Percentiles rank a stretch among this genome's conserved stretches.
phyloP scores from a whole-genome alignment of 176 grass and related monocot species.

The Triticum monococcum region DNA sequence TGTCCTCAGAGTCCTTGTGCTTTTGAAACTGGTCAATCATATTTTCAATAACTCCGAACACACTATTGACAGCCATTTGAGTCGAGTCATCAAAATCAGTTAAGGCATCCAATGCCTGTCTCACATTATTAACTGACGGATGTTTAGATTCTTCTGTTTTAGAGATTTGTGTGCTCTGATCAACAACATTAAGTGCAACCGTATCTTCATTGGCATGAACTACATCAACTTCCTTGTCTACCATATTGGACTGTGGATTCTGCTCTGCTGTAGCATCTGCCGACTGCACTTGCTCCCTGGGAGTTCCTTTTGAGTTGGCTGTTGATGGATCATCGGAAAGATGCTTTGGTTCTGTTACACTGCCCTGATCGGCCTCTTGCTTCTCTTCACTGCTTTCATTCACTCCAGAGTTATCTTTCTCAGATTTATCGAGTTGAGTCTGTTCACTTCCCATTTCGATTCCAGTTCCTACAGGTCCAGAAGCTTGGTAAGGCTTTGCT shows the following conservation, averaged over 20 bases:
- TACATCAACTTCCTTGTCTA: constrained; percentile 46
- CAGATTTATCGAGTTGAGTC: constrained; percentile 40
- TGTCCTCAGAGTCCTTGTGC: constrained; percentile 46
- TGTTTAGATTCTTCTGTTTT: constrained; percentile 59
- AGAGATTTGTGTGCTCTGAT: constrained; percentile 49
- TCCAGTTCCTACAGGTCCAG: constrained; percentile 40
- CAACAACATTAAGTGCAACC: constrained; percentile 38
- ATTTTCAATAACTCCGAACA: constrained; percentile 90
- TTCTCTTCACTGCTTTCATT: constrained; percentile 42
- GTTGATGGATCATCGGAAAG: constrained; percentile 48
- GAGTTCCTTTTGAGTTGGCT: constrained; percentile 23
- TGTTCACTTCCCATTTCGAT: constrained; percentile 41
- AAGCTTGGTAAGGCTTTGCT: constrained; percentile 40
- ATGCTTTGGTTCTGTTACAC: constrained; percentile 35
- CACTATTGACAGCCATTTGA: constrained; percentile 94
- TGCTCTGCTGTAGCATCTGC: constrained; percentile 38
- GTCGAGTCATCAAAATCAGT: constrained; percentile 97
- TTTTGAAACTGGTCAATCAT: constrained; percentile 91
- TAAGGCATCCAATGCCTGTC: constrained; percentile 88
- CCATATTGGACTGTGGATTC: constrained; percentile 27
- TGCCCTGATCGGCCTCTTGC: constrained; percentile 11
- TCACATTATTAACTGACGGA: constrained; percentile 59
- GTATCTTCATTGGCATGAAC: constrained; percentile 47
- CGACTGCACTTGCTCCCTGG: constrained; percentile 32
- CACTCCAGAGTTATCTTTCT: constrained; percentile 28